Percentiles rank a stretch among this genome's conserved stretches.
Conservation (phyloP, 78 protist species). For the Bigelowiella natans region DNA sequence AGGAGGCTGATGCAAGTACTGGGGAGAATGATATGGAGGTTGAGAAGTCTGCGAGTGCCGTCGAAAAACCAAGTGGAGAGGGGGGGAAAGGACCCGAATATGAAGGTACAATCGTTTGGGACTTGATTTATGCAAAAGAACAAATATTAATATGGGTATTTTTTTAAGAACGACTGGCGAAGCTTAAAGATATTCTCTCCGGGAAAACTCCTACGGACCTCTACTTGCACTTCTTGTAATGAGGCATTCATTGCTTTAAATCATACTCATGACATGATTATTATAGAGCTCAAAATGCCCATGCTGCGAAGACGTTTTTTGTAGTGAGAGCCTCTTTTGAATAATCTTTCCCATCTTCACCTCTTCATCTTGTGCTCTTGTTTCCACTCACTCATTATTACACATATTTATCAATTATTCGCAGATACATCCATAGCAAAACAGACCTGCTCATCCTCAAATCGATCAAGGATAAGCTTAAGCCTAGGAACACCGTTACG, state of each 20-base stretch:
- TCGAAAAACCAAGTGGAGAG: not conserved
- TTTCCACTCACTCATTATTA: too few species aligned
- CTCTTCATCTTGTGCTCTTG: too few species aligned
- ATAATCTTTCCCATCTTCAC: too few species aligned
- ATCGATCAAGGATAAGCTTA: constrained; percentile 54
- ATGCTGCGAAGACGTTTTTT: too few species aligned
- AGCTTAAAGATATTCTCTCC: constrained; percentile 49
- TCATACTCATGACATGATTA: too few species aligned
- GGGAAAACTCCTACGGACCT: constrained; percentile 67
- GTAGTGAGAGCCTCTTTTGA: too few species aligned
- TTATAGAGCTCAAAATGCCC: too few species aligned
- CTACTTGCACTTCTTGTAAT: constrained; percentile 29
- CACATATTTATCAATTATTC: too few species aligned
- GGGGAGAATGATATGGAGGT: not conserved
- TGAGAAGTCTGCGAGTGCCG: not conserved
- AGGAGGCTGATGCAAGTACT: not conserved
- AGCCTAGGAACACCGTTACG: constrained; percentile 29
- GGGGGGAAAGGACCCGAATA: not conserved
- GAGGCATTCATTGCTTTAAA: too few species aligned
- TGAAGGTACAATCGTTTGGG: too few species aligned
- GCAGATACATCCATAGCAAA: constrained; percentile 38
- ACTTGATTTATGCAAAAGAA: too few species aligned
- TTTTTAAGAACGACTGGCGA: constrained; percentile 5
- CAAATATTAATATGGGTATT: too few species aligned
- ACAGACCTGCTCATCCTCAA: constrained; percentile 67